These are phyloP conservation scores for Boletus semigastroideus DNA, from an alignment of 1,284 basidiomycete species.

Conservation along the genomic window DNA sequence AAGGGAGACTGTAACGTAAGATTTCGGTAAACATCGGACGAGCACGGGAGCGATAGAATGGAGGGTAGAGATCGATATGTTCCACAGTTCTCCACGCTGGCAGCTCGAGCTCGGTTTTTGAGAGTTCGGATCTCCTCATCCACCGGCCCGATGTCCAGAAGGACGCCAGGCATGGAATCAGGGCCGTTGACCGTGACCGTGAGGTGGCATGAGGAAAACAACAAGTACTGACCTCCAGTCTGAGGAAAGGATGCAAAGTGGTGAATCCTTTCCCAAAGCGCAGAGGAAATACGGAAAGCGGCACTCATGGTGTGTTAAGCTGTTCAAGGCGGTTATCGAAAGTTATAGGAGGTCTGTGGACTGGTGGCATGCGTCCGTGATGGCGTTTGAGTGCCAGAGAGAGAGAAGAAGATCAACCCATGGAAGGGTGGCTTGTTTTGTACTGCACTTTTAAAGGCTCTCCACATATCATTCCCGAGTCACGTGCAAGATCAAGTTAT, in stretches of 20 bases:
- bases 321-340: conserved; percentile 16
- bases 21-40: conserved; percentile 6
- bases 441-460: too few relatives aligned
- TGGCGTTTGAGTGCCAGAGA: too few relatives aligned
- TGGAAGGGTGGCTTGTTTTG: too few relatives aligned
- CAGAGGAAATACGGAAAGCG: conserved; percentile 67
- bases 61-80: not conserved
- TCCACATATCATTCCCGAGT: too few relatives aligned
- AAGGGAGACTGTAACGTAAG: conserved; percentile 17
- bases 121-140: not conserved
- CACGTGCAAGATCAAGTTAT: too few relatives aligned
- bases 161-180: not conserved
- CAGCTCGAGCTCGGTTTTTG: not conserved
- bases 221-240: conserved; percentile 77
- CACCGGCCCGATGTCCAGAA: conserved; percentile 3
- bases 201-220: not conserved
- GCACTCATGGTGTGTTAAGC: conserved; percentile 21
- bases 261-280: conserved; percentile 89
- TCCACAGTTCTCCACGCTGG: not conserved
- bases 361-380: too few relatives aligned
- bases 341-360: not conserved
- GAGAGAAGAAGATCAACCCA: too few relatives aligned
- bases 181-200: not conserved
- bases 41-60: not conserved
- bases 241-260: conserved; percentile 94